These are phyloP conservation scores for Iris macrosiphon DNA, from an alignment of 106 monocot species.

Conservation along the genomic window DNA sequence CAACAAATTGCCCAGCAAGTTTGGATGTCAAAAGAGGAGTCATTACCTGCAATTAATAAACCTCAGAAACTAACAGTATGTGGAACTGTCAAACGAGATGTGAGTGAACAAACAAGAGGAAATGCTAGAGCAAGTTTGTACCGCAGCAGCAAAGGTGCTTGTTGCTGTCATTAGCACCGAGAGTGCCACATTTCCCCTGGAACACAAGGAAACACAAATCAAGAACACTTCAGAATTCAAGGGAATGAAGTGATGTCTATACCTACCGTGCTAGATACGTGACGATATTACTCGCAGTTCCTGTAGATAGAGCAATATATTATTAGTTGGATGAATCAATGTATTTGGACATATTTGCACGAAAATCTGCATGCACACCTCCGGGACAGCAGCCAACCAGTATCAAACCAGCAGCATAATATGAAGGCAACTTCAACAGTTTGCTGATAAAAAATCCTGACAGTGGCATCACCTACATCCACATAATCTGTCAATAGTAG, in stretches of 20 bases:
- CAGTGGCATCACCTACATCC: conserved; percentile 81
- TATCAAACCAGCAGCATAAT: conserved; percentile 92
- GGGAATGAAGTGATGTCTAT: not conserved
- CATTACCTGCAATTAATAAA: conserved; percentile 47
- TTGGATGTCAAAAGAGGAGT: conserved; percentile 85
- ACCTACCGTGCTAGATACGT: conserved; percentile 85
- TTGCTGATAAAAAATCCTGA: conserved; percentile 76
- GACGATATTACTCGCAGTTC: conserved; percentile 91
- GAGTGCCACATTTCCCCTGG: conserved; percentile 88
- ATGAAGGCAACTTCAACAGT: conserved; percentile 68
- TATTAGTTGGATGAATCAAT: too few species aligned
- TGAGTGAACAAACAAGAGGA: not conserved
- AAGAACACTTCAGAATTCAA: not conserved
- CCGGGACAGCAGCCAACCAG: conserved; percentile 93
- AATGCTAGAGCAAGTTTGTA: conserved; percentile 10
- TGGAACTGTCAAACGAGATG: not conserved
- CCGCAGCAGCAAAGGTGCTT: conserved; percentile 81
- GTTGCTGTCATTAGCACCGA: conserved; percentile 91
- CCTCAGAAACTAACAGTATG: not conserved
- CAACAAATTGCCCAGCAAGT: conserved; percentile 92
- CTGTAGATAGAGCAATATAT: too few species aligned
- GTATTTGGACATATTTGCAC: too few species aligned
- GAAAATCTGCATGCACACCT: conserved; percentile 31
- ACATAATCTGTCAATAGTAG: conserved; percentile 1
- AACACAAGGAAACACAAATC: conserved; percentile 16